Conservation (phyloP, 495 filamentous ascomycete species). For the Astrocystis sublimbata region DNA sequence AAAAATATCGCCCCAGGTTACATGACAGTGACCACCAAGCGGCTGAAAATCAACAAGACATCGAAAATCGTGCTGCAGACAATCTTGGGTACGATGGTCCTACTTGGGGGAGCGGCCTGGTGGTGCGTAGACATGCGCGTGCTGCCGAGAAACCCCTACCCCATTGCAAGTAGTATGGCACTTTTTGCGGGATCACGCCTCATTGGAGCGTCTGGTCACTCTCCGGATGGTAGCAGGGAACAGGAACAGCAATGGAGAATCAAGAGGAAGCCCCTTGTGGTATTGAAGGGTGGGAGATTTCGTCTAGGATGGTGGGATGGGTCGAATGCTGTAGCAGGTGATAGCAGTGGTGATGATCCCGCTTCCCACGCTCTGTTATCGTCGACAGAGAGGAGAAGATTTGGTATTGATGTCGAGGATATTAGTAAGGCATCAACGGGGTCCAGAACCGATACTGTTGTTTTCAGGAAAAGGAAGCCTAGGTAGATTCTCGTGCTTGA, state of each 20-base stretch:
- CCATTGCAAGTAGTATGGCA: constrained; percentile 5
- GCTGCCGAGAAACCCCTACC: constrained; percentile 1
- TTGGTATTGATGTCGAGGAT: constrained; percentile 5
- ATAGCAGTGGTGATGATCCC: background rate
- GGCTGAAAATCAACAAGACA: background rate
- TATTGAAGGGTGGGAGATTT: background rate
- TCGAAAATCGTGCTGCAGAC: background rate
- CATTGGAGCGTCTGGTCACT: background rate
- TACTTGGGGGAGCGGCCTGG: background rate
- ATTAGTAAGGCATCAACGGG: background rate
- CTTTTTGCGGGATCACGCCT: background rate
- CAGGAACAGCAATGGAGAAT: background rate
- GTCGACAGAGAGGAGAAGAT: background rate
- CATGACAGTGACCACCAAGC: background rate
- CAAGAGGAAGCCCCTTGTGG: background rate
- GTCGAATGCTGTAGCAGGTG: background rate
- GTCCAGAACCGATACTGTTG: no score
- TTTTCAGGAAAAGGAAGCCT: background rate
- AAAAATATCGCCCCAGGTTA: background rate
- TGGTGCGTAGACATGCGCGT: constrained; percentile 5
- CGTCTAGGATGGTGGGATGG: constrained; percentile 7
- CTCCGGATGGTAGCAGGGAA: background rate
- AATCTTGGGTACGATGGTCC: background rate
- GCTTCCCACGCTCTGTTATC: background rate
- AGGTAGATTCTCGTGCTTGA: background rate